A percentile compares a stretch with the other conserved stretches of the same genome.
Evolutionary conservation across 2,329 filamentous ascomycete genomes (phyloP).

Genomic region (Talaromyces albobiverticillius): DNA sequence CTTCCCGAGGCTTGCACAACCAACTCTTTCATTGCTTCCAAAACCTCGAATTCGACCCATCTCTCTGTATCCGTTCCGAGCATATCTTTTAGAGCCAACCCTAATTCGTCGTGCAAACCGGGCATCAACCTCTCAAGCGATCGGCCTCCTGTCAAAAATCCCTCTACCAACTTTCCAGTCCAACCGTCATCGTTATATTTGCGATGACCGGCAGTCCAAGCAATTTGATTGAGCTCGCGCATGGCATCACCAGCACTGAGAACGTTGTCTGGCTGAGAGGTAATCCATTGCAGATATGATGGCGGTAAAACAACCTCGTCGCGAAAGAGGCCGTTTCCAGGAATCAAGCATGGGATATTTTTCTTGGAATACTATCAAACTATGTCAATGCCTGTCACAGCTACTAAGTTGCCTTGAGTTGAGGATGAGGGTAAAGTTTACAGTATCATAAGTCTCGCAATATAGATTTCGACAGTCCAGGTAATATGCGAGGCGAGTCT

Average conservation of each 20-base stretch:
- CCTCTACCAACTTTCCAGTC: constrained; percentile 22
- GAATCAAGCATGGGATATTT: neutral
- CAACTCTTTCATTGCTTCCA: constrained; percentile 24
- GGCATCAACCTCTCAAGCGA: constrained; percentile 19
- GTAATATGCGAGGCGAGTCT: neutral
- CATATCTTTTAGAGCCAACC: constrained; percentile 21
- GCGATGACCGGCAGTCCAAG: constrained; percentile 37
- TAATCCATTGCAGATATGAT: constrained; percentile 39
- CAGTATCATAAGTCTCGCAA: neutral
- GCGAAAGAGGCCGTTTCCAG: constrained; percentile 20
- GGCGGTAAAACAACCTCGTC: constrained; percentile 45
- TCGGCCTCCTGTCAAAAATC: constrained; percentile 19
- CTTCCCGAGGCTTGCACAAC: constrained; percentile 26
- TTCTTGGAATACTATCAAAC: neutral
- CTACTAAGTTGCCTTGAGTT: too few species aligned
- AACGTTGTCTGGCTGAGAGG: constrained; percentile 38
- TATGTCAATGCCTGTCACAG: too few species aligned
- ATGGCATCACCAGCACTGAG: constrained; percentile 37
- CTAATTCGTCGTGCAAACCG: constrained; percentile 23
- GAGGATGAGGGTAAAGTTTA: neutral
- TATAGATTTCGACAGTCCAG: neutral
- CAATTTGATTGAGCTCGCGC: constrained; percentile 37
- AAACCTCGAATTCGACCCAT: constrained; percentile 24
- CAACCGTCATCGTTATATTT: constrained; percentile 35
- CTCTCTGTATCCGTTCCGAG: constrained; percentile 23